A percentile compares a stretch with the other conserved stretches of the same genome.
Evolutionary conservation across 345 rosid species (phyloP).

Genomic region (Salix koriyanagi): DNA sequence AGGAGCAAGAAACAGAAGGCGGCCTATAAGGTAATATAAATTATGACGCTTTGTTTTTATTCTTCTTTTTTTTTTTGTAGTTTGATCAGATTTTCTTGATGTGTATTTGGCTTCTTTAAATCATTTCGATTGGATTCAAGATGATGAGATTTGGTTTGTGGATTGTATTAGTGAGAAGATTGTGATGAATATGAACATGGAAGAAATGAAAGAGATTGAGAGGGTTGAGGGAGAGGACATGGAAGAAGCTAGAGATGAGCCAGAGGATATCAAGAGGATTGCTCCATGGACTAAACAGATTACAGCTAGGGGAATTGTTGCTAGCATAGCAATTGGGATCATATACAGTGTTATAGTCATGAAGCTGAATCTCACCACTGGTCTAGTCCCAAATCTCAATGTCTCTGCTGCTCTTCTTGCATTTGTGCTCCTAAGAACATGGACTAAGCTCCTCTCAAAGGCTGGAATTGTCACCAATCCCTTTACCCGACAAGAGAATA

Average conservation of each 20-base stretch:
- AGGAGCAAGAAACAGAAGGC: not conserved
- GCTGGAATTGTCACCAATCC: constrained; percentile 66
- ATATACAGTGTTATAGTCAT: no score
- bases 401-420: constrained; percentile 93
- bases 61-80: not conserved
- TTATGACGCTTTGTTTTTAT: not conserved
- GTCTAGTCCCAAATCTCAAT: constrained; percentile 88
- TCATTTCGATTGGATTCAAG: not conserved
- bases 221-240: constrained; percentile 26
- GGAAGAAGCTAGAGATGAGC: constrained; percentile 37
- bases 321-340: constrained; percentile 47
- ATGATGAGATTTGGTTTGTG: not conserved
- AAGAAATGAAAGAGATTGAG: constrained; percentile 31
- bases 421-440: constrained; percentile 61
- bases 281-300: constrained; percentile 84
- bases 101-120: not conserved
- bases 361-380: constrained; percentile 64
- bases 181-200: constrained; percentile 13
- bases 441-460: constrained; percentile 76
- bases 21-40: not conserved
- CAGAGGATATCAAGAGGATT: constrained; percentile 42
- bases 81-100: not conserved
- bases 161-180: not conserved
- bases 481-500: constrained; percentile 89
- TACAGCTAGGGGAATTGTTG: constrained; percentile 64